Base-by-base conservation (phyloP, 345 rosid genomes). In the Cardamine chenopodiifolia region DNA sequence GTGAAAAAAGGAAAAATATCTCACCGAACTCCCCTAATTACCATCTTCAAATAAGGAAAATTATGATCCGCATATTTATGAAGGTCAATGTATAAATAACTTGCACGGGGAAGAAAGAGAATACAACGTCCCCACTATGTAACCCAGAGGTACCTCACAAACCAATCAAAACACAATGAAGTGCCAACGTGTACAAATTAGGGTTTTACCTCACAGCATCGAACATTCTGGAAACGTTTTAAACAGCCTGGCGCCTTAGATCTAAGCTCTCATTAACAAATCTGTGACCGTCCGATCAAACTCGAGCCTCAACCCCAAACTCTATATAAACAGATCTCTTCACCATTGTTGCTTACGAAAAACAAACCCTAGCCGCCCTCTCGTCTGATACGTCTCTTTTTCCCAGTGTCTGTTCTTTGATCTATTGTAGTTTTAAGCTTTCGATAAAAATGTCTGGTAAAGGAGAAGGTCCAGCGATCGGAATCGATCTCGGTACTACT, bases 391-490 rank as follows among this genome's bases (percentile, higher is more conserved):
- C 49, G 40, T 12, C 44, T 39, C 29, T 37, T 28, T 1, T 22
- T 7, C 8, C 2, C 7, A 26, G 49, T 7, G 11, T 59, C 13
- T 29, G 15, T 65, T 73, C 35, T 55, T 55, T 2, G 11, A 10
- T 64, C 40, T 58, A 52, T 60, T 26, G 34, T 10, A 26, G 66
- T 23, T 71, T 26, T 8, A 34, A 47, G 48, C 62, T 34, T 42
- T 48, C 42, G 71, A 52, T 54, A 19, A 73, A 2, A 61, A 88
- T 88, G 92, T 85, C 92, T 4, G 90, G 88, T 65, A 88, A 88
- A 79, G 92, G 92, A 82, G 92, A 88, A 68, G 92, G 92, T 58
- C 89, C 92, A 17, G 92, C 90, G 37, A 88, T 88, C 79, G 92
- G 89, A 1, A 88, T 88, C 78, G 92, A 88, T 79, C 85, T 88